Percentiles rank a stretch among this genome's conserved stretches.
Evolutionary conservation across 2,329 filamentous ascomycete species (phyloP).

Genomic region (Stachybotrys echinatus): DNA sequence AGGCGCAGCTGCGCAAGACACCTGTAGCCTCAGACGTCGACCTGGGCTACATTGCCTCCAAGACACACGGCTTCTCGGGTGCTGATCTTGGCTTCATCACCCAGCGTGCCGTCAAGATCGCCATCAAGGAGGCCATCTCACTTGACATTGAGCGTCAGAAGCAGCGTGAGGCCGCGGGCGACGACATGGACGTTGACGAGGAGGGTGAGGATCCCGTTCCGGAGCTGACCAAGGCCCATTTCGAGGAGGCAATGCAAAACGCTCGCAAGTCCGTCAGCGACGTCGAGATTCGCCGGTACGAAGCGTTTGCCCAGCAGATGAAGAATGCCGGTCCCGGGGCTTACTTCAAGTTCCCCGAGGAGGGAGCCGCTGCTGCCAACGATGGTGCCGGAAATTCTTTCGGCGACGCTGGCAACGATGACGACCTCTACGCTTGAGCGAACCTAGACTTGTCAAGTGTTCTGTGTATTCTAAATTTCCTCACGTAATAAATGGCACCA

Average conservation of each 20-base stretch:
- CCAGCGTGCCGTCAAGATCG: constrained; percentile 97
- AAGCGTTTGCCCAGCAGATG: constrained; percentile 98
- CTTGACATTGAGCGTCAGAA: constrained; percentile 85
- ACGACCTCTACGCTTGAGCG: constrained; percentile 88
- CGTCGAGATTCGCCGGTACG: constrained; percentile 95
- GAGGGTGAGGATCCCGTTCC: constrained; percentile 89
- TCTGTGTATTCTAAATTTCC: constrained; percentile 44
- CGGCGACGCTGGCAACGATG: constrained; percentile 86
- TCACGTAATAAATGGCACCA: constrained; percentile 26
- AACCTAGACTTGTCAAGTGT: constrained; percentile 7
- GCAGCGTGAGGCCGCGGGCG: constrained; percentile 79
- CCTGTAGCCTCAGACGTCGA: constrained; percentile 85
- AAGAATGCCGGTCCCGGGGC: constrained; percentile 94
- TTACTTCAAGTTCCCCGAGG: constrained; percentile 95
- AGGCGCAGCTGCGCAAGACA: constrained; percentile 96
- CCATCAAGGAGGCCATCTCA: constrained; percentile 94
- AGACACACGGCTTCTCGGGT: constrained; percentile 99
- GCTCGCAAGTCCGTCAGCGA: constrained; percentile 92
- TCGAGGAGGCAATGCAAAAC: constrained; percentile 97
- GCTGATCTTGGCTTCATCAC: constrained; percentile 99
- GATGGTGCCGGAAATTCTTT: constrained; percentile 58
- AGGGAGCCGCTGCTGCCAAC: constrained; percentile 60
- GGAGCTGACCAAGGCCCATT: constrained; percentile 91
- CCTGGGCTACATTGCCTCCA: constrained; percentile 84
- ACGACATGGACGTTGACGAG: constrained; percentile 66